Evolutionary conservation across 2,329 filamentous ascomycete genomes (phyloP).

Genomic region (Zalaria obscura): DNA sequence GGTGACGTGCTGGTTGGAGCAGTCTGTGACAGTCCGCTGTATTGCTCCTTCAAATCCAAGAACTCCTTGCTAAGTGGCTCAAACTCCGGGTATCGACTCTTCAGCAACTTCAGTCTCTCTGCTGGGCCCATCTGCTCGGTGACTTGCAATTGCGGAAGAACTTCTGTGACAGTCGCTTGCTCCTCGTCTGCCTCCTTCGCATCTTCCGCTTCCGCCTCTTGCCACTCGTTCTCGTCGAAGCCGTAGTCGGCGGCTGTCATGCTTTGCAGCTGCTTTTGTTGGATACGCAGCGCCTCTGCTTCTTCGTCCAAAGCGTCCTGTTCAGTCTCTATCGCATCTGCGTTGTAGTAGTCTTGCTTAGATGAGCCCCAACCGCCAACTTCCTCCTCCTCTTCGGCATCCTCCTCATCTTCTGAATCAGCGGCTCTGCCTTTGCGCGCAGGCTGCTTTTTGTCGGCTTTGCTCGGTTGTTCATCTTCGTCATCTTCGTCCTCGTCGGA

Average conservation of each 20-base stretch:
- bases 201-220: conserved; percentile 34
- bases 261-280: conserved; percentile 77
- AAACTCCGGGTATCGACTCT: conserved; percentile 80
- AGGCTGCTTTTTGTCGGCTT: conserved; percentile 19
- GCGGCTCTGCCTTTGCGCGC: conserved; percentile 10
- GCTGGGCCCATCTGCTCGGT: conserved; percentile 63
- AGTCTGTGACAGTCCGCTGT: conserved; percentile 1
- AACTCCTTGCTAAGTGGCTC: conserved; percentile 75
- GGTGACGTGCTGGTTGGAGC: conserved; percentile 5
- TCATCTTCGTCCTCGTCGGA: conserved; percentile 35
- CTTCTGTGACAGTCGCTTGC: conserved; percentile 55
- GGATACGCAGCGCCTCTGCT: conserved; percentile 70
- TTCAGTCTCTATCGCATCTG: conserved; percentile 59
- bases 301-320: conserved; percentile 81
- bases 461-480: conserved; percentile 34
- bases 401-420: conserved; percentile 24
- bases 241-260: conserved; percentile 90
- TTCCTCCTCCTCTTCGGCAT: conserved; percentile 41
- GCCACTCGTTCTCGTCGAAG: conserved; percentile 83
- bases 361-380: conserved; percentile 74
- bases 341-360: conserved; percentile 84
- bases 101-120: conserved; percentile 62
- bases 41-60: conserved; percentile 45
- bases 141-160: conserved; percentile 72
- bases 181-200: conserved; percentile 32